Evolutionary conservation across 129 eudicot species (phyloP), one percentile per base, ranked within the genome.

Genomic region (Gnaphalium uliginosum): DNA sequence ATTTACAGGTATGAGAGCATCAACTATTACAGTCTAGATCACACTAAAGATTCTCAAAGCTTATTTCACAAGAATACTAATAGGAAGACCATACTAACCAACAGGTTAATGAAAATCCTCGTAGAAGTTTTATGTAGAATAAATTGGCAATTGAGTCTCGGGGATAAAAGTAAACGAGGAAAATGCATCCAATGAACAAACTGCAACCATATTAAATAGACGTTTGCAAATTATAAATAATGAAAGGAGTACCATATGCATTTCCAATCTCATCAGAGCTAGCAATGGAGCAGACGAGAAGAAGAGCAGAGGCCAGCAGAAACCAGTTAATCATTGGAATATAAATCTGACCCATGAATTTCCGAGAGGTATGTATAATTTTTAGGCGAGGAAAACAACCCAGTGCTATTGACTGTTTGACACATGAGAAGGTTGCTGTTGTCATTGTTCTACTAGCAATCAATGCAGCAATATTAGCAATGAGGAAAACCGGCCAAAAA

Each of bases 361-460:
- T 94, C 66, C 93, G 86, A 46, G 98, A 94, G 33, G 97, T 94
- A 72, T 94, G 98, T 57, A 94, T 79, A 64, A 94, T 94, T 78
- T 94, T 94, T 10, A 94, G 92, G 58, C 96, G 91, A 74, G 98
- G 98, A 77, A 94, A 94, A 85, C 98, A 94, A 58, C 98, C 98
- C 22, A 94, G 98, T 0, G 96, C 85, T 61, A 91, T 85, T 51
- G 98, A 94, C 66, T 94, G 97, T 79, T 94, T 94, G 67, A 94
- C 87, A 72, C 98, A 94, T 39, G 96, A 88, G 77, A 94, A 94
- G 25, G 98, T 88, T 39, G 98, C 98, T 35, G 96, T 88, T 27
- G 93, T 91, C 96, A 87, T 94, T 75, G 98, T 83, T 83, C 97
- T 81, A 78, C 98, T 90, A 37, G 98, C 97, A 58, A 94, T 94